phyloP scores from a whole-genome alignment of 257 asterid genomes.

The Linaria vulgaris region DNA sequence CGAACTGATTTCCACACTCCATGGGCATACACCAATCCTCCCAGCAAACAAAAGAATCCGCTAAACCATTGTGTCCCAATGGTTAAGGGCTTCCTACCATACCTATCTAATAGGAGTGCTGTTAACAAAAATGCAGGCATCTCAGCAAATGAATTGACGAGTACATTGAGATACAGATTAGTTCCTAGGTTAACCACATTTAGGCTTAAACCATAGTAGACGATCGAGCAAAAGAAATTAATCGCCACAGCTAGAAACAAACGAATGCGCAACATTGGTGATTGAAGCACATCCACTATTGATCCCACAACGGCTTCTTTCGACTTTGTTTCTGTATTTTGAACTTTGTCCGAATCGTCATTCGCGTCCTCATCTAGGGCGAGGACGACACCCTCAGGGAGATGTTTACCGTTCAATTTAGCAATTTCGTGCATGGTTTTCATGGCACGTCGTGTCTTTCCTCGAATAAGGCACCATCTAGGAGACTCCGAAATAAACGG shows the following conservation, averaged over 20 bases:
- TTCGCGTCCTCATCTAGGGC: conserved; percentile 56
- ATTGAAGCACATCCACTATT: conserved; percentile 53
- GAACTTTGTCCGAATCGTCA: background rate
- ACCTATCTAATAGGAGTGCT: conserved; percentile 53
- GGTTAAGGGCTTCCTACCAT: conserved; percentile 72
- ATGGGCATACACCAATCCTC: conserved; percentile 40
- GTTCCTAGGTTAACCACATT: conserved; percentile 86
- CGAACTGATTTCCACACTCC: conserved; percentile 36
- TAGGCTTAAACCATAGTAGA: conserved; percentile 78
- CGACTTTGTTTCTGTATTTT: conserved; percentile 20
- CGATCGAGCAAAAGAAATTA: conserved; percentile 73
- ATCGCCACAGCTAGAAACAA: conserved; percentile 63
- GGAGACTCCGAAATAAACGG: conserved; percentile 88
- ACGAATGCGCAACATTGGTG: conserved; percentile 57
- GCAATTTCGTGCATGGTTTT: conserved; percentile 62
- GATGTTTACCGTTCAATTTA: conserved; percentile 38
- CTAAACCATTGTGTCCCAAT: conserved; percentile 80
- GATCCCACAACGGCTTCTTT: conserved; percentile 54
- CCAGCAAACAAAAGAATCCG: conserved; percentile 54
- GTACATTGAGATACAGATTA: conserved; percentile 67
- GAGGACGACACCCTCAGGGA: conserved; percentile 49
- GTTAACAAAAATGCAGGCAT: conserved; percentile 77
- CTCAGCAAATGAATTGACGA: conserved; percentile 72
- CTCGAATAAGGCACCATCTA: conserved; percentile 77
- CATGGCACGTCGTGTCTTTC: conserved; percentile 49